Percentiles rank a stretch among this genome's conserved stretches.
Conservation (phyloP, 192 early-diverging fungal genomes). For the Physocladia obscura region DNA sequence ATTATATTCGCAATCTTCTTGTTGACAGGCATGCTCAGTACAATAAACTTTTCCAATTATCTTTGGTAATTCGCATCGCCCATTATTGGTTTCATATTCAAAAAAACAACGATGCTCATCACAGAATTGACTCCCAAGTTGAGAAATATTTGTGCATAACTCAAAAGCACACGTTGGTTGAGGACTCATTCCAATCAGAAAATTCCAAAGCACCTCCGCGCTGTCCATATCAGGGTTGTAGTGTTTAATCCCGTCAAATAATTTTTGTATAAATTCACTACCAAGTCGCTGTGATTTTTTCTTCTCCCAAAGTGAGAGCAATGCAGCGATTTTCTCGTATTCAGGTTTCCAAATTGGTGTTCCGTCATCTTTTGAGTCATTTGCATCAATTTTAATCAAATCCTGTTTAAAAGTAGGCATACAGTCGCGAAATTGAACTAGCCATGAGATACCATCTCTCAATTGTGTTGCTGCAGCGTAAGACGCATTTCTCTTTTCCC, state of each 20-base stretch:
- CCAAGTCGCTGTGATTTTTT: neutral
- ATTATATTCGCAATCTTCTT: neutral
- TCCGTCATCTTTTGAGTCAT: neutral
- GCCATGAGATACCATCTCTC: neutral
- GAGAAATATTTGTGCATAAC: conserved; percentile 13
- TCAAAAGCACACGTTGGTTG: conserved; percentile 15
- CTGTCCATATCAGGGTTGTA: conserved; percentile 27
- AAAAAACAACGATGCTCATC: conserved; percentile 19
- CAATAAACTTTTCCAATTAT: conserved; percentile 18
- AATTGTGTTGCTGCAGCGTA: conserved; percentile 8
- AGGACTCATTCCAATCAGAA: conserved; percentile 19
- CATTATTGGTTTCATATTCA: neutral
- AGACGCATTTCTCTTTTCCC: neutral
- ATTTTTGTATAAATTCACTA: conserved; percentile 7
- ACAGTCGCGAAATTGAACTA: neutral
- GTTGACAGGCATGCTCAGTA: conserved; percentile 12
- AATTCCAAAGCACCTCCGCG: conserved; percentile 23
- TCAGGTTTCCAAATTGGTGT: neutral
- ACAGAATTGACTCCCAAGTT: conserved; percentile 2
- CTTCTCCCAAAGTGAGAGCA: neutral
- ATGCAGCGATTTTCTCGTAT: neutral
- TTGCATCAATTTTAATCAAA: neutral
- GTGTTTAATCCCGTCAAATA: conserved; percentile 31
- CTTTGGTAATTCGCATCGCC: conserved; percentile 1
- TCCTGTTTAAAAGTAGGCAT: neutral